Evolutionary conservation across 2,329 filamentous ascomycete genomes (phyloP), one percentile per base, ranked within the genome.

Genomic region (Monosporascus sp.): DNA sequence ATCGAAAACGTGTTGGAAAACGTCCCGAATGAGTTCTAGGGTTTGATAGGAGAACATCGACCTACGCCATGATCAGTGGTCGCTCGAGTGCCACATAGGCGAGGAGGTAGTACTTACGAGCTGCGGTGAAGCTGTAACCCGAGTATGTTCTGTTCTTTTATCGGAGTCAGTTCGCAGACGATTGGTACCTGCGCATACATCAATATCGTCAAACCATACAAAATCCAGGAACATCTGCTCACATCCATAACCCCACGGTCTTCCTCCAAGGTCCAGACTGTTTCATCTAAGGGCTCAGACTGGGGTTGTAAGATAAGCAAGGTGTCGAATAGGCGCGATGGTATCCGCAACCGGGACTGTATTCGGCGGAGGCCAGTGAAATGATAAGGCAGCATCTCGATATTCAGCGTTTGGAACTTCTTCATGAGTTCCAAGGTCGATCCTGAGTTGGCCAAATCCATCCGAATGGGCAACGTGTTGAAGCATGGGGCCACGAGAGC

Each of bases 401-500:
- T 72, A 63, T 89, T 91, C 26, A 83, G 66, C 0, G 70, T 69
- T 50, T 91, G 86, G 2, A 90, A 76, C 2, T 72, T 67, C 53
- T 79, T 81, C 26, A 87, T 71, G 11, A 91, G 66, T 5, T 85
- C 79, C 0, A 76, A 61, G 53, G 85, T 84, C 17, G 76, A 78
- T 1, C 68, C 73, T 2, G 67, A 67, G 3, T 66, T 65, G 1
- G 76, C 70, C 9, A 88, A 56, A 34, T 83, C 71, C 17, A 84
- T 71, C 26, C 90, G 81, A 2, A 91, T 66, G 0, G 92, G 91
- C 14, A 96, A 71, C 0, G 92, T 96, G 65, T 96, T 97, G 76
- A 97, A 96, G 67, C 91, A 96, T 0, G 92, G 92, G 0, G 90
- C 91, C n/a, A 95, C 82, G 6, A 96, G 79, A 4, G 78, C 75